Conservation (phyloP, 352 stramenopile genomes). For the Pythium graminicola region DNA sequence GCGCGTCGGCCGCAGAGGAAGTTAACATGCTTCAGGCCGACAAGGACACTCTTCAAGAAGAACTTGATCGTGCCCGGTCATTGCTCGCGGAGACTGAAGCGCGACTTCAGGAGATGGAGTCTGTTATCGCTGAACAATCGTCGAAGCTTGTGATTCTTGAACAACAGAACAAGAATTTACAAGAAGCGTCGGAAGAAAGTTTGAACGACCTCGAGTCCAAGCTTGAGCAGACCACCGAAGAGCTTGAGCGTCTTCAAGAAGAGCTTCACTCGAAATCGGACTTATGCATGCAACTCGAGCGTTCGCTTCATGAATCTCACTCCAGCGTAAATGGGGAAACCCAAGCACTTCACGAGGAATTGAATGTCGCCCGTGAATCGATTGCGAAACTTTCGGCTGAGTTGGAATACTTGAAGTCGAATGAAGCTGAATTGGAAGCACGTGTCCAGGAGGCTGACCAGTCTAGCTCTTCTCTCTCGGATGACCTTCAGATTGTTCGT, state of each 20-base stretch:
- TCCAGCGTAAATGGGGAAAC: constrained; percentile 5
- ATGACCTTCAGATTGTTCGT: constrained; percentile 35
- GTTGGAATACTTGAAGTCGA: constrained; percentile 14
- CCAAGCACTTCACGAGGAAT: constrained; percentile 11
- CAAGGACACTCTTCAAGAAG: constrained; percentile 21
- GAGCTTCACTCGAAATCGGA: constrained; percentile 34
- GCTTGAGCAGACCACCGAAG: constrained; percentile 41
- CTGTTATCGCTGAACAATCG: constrained; percentile 2
- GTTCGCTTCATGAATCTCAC: constrained; percentile 14
- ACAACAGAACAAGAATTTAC: constrained; percentile 57
- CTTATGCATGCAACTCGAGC: constrained; percentile 27
- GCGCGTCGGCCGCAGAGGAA: constrained; percentile 4
- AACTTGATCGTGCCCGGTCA: constrained; percentile 19
- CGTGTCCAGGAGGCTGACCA: constrained; percentile 10
- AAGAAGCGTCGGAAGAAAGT: constrained; percentile 52
- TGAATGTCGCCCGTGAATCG: constrained; percentile 1
- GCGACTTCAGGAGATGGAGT: constrained; percentile 9
- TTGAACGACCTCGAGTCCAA: constrained; percentile 59
- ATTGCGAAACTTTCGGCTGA: constrained; percentile 9
- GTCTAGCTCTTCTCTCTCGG: constrained; percentile 21
- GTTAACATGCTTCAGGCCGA: constrained; percentile 17
- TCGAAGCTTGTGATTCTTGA: constrained; percentile 24
- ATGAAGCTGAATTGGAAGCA: constrained; percentile 13
- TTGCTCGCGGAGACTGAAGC: constrained; percentile 15
- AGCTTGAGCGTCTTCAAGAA: constrained; percentile 27